A percentile compares a stretch with the other conserved stretches of the same genome.
Evolutionary conservation across 2,329 filamentous ascomycete genomes (phyloP).

Genomic region (Penicillium sp.): DNA sequence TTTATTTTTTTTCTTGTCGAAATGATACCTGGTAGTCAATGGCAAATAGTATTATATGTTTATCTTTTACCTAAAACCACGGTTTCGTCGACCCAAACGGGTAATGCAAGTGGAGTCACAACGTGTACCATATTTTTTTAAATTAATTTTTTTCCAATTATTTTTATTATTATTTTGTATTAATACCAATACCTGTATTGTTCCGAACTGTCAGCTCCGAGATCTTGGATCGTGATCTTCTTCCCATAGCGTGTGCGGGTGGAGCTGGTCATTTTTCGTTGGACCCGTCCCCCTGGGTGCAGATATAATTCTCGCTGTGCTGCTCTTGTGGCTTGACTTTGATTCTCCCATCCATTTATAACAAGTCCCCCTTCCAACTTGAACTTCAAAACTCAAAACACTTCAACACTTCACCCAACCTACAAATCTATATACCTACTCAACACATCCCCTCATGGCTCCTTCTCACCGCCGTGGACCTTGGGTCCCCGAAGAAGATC

Average conservation of each 20-base stretch:
- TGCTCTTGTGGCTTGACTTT: conserved; percentile 22
- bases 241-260: conserved; percentile 35
- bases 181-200: conserved; percentile 12
- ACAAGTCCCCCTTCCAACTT: neutral
- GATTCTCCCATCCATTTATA: neutral
- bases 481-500: conserved; percentile 78
- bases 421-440: too few species aligned
- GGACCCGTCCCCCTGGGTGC: conserved; percentile 36
- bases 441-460: too few species aligned
- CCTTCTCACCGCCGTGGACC: conserved; percentile 69
- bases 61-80: too few species aligned
- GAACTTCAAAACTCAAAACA: too few species aligned
- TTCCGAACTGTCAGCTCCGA: conserved; percentile 38
- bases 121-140: too few species aligned
- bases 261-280: conserved; percentile 31
- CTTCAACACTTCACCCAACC: too few species aligned
- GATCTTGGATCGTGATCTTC: conserved; percentile 43
- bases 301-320: conserved; percentile 27
- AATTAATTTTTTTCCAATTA: too few species aligned
- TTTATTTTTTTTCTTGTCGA: too few species aligned
- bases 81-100: too few species aligned
- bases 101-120: too few species aligned
- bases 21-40: too few species aligned
- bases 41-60: too few species aligned
- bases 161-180: neutral